These are phyloP conservation scores for Sordariomycetes sp. DNA, from an alignment of 2,329 filamentous ascomycete genomes.

Conservation along the genomic window DNA sequence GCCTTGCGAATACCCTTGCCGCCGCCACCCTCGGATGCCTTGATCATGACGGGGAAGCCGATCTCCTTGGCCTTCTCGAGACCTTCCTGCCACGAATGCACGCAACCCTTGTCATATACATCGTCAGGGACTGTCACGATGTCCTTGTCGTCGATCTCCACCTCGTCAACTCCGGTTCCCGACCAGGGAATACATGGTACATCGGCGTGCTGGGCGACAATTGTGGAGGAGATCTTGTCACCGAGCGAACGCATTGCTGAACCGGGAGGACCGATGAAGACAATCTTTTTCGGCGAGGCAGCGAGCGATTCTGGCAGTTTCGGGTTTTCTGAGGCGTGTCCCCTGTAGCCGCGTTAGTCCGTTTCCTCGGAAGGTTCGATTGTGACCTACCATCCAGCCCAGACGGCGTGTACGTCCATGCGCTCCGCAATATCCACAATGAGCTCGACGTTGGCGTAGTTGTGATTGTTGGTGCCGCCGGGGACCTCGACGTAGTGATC, in stretches of 20 bases:
- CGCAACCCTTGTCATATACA: slow-evolving; percentile 84
- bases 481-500: slow-evolving; percentile 99
- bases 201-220: slow-evolving; percentile 91
- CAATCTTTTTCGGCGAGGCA: slow-evolving; percentile 94
- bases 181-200: slow-evolving; percentile 99
- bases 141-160: slow-evolving; percentile 67
- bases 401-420: slow-evolving; percentile 96
- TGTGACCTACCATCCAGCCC: slow-evolving; percentile 82
- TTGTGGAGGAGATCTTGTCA: slow-evolving; percentile 99
- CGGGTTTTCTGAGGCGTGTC: slow-evolving; percentile 97
- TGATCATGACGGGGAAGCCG: slow-evolving; percentile 99
- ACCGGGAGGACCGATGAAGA: slow-evolving; percentile 96
- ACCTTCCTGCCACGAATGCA: slow-evolving; percentile 82
- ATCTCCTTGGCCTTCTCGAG: slow-evolving; percentile 79
- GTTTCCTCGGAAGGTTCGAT: neutral
- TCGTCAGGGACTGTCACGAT: slow-evolving; percentile 89
- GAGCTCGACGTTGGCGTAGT: slow-evolving; percentile 98
- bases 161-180: slow-evolving; percentile 78
- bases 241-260: slow-evolving; percentile 98
- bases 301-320: slow-evolving; percentile 93
- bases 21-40: slow-evolving; percentile 98
- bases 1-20: slow-evolving; percentile 99
- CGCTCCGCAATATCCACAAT: slow-evolving; percentile 98
- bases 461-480: slow-evolving; percentile 99
- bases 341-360: slow-evolving; percentile 47